phyloP scores from a whole-genome alignment of 352 stramenopile genomes.

The Phytophthora nicotianae region DNA sequence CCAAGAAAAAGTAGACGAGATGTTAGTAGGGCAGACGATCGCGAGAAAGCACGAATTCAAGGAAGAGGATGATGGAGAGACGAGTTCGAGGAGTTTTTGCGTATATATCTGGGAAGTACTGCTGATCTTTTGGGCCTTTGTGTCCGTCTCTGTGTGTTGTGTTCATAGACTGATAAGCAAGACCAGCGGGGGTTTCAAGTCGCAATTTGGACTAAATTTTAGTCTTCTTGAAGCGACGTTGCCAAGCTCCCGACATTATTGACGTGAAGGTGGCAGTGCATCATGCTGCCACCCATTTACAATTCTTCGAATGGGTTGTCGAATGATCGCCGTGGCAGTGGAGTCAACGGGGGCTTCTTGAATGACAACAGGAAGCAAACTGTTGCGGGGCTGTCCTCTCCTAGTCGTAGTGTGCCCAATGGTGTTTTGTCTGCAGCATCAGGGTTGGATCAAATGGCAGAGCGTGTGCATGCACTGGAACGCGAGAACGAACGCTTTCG shows the following conservation, averaged over 20 bases:
- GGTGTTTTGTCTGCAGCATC: background rate
- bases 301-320: constrained; percentile 33
- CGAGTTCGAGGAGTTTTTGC: constrained; percentile 12
- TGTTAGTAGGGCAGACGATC: constrained; percentile 22
- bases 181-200: constrained; percentile 18
- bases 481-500: constrained; percentile 64
- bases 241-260: background rate
- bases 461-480: constrained; percentile 51
- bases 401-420: constrained; percentile 8
- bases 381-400: constrained; percentile 4
- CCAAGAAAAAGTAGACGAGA: constrained; percentile 38
- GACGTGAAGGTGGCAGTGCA: background rate
- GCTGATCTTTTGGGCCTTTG: constrained; percentile 9
- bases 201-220: constrained; percentile 17
- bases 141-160: background rate
- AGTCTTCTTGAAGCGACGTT: constrained; percentile 12
- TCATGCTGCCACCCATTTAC: constrained; percentile 60
- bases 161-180: background rate
- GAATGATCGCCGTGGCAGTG: constrained; percentile 21
- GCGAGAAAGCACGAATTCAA: constrained; percentile 31
- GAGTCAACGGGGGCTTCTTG: constrained; percentile 4
- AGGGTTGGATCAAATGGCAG: constrained; percentile 16
- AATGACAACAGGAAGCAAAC: constrained; percentile 25
- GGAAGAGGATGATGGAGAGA: constrained; percentile 37
- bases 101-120: constrained; percentile 10